Evolutionary conservation across 2,329 filamentous ascomycete species (phyloP), one percentile per base, ranked within the genome.

Genomic region (Penicillium verrucosum): DNA sequence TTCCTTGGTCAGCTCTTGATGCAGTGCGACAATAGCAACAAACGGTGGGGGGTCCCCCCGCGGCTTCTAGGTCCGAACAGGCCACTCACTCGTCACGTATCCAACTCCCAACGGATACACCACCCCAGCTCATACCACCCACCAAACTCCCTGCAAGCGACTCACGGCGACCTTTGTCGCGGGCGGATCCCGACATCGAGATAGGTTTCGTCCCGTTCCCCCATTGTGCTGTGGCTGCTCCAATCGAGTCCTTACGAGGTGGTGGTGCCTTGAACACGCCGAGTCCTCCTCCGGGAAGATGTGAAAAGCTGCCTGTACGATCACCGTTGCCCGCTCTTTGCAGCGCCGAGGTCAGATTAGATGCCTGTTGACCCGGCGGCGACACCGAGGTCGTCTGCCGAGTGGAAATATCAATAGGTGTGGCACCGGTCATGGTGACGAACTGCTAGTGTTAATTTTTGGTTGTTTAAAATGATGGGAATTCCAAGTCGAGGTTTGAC

Each of bases 51-150:
- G 40, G 45, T 54, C 44, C 44, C 30, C 23, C 37, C 46, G 42
- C 49, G 27, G 43, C 48, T 45, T 51, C 41, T 52, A 21, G n/a
- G 25, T 54, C 38, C 46, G 48, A 47, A 49, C 38, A 36, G 46
- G 40, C 54, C 44, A 88, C 93, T 86, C 86, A 99, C 94, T 99
- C 94, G 78, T 99, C 93, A 75, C 90, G 85, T 75, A 99, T 94
- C 81, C 95, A 97, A 70, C 93, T 97, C 61, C 93, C 93, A 63
- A 97, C 90, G 9, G 93, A 97, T 59, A 96, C 86, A 63, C 92
- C 93, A 71, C 93, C 93, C 92, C 93, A 99, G 76, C 92, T 97
- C 87, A 96, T 92, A 67, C 93, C 92, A 62, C 87, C 89, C 50
- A 83, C 78, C 59, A 87, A 75, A 70, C 84, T 86, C 64, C 84